phyloP scores from a whole-genome alignment of 2,329 filamentous ascomycete genomes.

The Penicillium sp. region DNA sequence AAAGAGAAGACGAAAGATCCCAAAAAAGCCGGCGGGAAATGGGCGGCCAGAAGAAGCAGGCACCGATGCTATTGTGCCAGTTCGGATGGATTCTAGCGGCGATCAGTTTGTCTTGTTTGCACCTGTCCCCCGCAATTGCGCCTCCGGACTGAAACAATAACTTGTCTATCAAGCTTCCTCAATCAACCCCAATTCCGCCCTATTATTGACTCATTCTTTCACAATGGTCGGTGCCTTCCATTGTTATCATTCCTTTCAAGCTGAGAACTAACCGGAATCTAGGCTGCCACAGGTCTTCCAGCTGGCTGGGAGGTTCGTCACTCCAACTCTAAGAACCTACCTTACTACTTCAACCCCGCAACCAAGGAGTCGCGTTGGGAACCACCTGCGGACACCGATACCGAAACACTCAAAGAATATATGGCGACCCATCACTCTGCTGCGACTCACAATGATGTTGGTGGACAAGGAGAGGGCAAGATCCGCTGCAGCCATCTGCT shows the following conservation, averaged over 20 bases:
- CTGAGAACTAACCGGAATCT: conserved; percentile 2
- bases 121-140: conserved; percentile 41
- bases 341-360: conserved; percentile 93
- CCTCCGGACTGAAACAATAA: background rate
- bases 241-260: background rate
- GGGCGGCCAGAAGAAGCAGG: background rate
- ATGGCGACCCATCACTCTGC: conserved; percentile 84
- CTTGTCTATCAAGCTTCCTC: background rate
- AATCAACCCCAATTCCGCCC: background rate
- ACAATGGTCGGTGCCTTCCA: conserved; percentile 18
- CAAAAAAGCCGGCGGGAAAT: background rate
- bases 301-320: conserved; percentile 93
- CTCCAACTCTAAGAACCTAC: conserved; percentile 97
- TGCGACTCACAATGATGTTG: conserved; percentile 39
- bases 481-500: conserved; percentile 92
- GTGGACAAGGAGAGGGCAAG: conserved; percentile 70
- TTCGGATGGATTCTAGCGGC: conserved; percentile 6
- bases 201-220: background rate
- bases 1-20: background rate
- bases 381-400: conserved; percentile 84
- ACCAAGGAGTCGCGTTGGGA: conserved; percentile 96
- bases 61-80: background rate
- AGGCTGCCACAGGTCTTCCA: conserved; percentile 81
- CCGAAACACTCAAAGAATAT: conserved; percentile 89
- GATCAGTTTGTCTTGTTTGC: conserved; percentile 33